Evolutionary conservation across 106 monocot species (phyloP).

Genomic region (Chionographis japonica): DNA sequence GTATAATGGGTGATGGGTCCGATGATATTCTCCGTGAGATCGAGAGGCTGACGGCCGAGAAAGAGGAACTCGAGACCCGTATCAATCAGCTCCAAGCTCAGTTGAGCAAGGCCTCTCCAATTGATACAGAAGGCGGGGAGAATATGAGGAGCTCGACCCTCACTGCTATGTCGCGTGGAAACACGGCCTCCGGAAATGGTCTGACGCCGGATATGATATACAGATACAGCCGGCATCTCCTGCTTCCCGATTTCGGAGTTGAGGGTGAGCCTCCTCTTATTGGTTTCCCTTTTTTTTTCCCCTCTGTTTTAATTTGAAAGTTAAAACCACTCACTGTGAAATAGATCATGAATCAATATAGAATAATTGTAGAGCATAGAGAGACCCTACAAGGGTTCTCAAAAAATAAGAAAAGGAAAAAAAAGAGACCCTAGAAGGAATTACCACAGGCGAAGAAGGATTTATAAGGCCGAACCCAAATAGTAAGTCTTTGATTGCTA

Average conservation of each 20-base stretch:
- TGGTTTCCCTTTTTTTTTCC: not conserved
- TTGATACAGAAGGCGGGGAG: not conserved
- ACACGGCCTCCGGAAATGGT: conserved; percentile 17
- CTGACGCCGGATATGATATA: conserved; percentile 73
- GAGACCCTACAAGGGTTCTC: too few species aligned
- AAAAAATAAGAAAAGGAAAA: too few species aligned
- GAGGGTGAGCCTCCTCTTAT: conserved; percentile 30
- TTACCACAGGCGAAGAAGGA: too few species aligned
- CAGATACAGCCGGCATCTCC: conserved; percentile 85
- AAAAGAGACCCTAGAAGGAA: too few species aligned
- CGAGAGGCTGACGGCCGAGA: conserved; percentile 56
- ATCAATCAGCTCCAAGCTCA: conserved; percentile 50
- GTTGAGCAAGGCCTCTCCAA: conserved; percentile 9
- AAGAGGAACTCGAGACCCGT: conserved; percentile 46
- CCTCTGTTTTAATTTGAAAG: not conserved
- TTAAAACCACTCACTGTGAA: not conserved
- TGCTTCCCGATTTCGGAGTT: conserved; percentile 89
- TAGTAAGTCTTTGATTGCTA: too few species aligned
- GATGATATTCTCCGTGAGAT: conserved; percentile 33
- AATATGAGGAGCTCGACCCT: not conserved
- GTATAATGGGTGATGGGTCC: not conserved
- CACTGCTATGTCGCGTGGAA: not conserved
- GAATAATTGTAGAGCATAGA: too few species aligned
- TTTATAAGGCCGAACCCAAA: too few species aligned
- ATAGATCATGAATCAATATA: too few species aligned